phyloP scores from a whole-genome alignment of 805 yeast species.

The Starmera quercuum region DNA sequence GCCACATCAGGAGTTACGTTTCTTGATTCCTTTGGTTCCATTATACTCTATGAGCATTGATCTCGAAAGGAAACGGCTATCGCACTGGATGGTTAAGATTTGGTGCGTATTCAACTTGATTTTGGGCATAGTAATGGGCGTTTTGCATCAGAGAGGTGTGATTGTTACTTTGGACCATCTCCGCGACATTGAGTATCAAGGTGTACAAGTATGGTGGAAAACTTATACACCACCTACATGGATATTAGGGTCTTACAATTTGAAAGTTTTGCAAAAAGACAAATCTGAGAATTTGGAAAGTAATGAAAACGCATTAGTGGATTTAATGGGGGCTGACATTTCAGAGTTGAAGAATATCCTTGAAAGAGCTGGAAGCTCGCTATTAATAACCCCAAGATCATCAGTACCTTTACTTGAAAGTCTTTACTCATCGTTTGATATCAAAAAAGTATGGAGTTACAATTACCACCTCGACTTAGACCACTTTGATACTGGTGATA shows the following conservation, averaged over 20 bases:
- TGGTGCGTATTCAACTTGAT: constrained; percentile 64
- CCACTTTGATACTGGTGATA: constrained; percentile 50
- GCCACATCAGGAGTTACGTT: constrained; percentile 94
- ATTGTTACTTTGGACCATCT: constrained; percentile 51
- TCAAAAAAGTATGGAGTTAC: constrained; percentile 28
- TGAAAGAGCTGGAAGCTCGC: constrained; percentile 6
- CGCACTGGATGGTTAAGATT: constrained; percentile 14
- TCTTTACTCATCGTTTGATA: constrained; percentile 2
- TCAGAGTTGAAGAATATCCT: constrained; percentile 18
- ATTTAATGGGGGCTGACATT: constrained; percentile 38
- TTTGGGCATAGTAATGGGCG: constrained; percentile 64
- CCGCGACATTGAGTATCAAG: constrained; percentile 18
- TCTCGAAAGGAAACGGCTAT: constrained; percentile 20
- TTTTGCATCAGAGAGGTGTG: constrained; percentile 86
- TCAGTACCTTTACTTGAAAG: constrained; percentile 14
- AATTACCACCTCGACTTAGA: constrained; percentile 62
- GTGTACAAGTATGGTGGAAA: constrained; percentile 78
- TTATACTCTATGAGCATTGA: constrained; percentile 52
- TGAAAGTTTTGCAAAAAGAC: constrained; percentile 14
- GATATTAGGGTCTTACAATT: constrained; percentile 37
- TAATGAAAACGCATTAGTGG: constrained; percentile 26
- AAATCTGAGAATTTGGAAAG: too few species aligned
- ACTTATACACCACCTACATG: constrained; percentile 92
- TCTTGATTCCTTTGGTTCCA: constrained; percentile 74
- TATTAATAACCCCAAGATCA: constrained; percentile 17